These are phyloP conservation scores for Ganoderma resinaceum DNA, from an alignment of 1,284 basidiomycete genomes.

Conservation along the genomic window DNA sequence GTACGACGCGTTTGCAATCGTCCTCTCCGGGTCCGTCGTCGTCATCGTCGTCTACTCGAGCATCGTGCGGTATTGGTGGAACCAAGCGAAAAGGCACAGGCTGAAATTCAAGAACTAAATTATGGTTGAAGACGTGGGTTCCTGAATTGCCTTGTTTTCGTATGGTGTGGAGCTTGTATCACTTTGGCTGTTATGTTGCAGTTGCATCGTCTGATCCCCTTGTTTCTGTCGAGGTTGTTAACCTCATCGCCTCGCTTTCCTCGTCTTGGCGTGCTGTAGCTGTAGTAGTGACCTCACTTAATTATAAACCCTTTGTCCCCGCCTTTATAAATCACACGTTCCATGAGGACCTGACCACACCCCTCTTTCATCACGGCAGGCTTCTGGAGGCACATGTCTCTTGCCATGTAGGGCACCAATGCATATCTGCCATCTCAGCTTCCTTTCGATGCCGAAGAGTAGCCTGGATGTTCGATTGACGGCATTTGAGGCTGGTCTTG, in stretches of 20 bases:
- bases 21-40: conserved; percentile 51
- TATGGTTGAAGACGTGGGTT: not conserved
- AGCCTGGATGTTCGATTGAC: no score
- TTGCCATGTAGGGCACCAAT: no score
- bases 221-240: not conserved
- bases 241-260: not conserved
- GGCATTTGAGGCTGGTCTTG: no score
- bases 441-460: no score
- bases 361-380: no score
- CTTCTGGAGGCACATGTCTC: no score
- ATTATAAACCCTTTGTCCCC: not conserved
- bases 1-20: conserved; percentile 55
- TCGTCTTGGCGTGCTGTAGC: not conserved
- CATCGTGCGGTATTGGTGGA: conserved; percentile 66
- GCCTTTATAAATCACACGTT: not conserved
- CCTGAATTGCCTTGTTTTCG: not conserved
- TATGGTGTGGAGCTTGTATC: not conserved
- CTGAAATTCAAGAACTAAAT: conserved; percentile 5
- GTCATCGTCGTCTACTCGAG: conserved; percentile 48
- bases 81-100: conserved; percentile 49
- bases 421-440: no score
- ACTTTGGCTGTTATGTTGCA: not conserved
- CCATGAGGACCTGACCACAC: no score
- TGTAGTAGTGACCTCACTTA: not conserved
- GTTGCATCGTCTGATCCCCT: not conserved